phyloP scores from a whole-genome alignment of 2,329 filamentous ascomycete species.

The Calonectria pseudoreteaudii region DNA sequence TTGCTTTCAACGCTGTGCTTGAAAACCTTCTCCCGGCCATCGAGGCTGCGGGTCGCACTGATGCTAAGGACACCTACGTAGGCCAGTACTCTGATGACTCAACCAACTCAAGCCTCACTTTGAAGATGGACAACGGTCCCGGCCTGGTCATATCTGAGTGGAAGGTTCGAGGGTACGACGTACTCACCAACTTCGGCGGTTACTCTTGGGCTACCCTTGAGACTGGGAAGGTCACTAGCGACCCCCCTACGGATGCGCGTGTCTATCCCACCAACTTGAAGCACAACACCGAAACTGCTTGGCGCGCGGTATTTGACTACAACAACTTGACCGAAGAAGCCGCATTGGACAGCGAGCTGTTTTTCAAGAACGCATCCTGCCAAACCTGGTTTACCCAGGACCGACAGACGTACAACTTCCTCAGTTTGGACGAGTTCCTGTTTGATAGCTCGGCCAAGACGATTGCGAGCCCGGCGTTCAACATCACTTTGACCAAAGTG shows the following conservation, averaged over 20 bases:
- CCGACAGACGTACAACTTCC: conserved; percentile 47
- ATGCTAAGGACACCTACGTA: conserved; percentile 46
- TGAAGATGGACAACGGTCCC: conserved; percentile 52
- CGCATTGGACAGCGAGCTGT: conserved; percentile 37
- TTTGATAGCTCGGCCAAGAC: conserved; percentile 35
- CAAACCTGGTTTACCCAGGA: conserved; percentile 48
- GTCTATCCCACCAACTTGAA: conserved; percentile 46
- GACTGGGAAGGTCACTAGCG: conserved; percentile 18
- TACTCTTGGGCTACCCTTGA: conserved; percentile 38
- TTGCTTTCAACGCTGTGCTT: conserved; percentile 47
- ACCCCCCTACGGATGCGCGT: conserved; percentile 38
- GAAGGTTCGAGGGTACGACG: conserved; percentile 54
- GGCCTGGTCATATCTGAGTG: conserved; percentile 54
- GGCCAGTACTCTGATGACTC: conserved; percentile 53
- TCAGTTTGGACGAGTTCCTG: conserved; percentile 47
- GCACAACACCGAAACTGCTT: conserved; percentile 40
- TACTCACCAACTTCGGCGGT: conserved; percentile 49
- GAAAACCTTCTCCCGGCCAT: conserved; percentile 53
- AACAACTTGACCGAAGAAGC: conserved; percentile 28
- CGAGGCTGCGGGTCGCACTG: conserved; percentile 54
- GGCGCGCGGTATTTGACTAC: conserved; percentile 48
- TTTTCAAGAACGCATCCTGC: conserved; percentile 45
- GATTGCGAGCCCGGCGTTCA: conserved; percentile 42
- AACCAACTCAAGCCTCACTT: conserved; percentile 54
- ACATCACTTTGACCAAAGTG: conserved; percentile 45